Evolutionary conservation across 2,329 filamentous ascomycete species (phyloP).

Genomic region (Magnaporthiopsis poae): DNA sequence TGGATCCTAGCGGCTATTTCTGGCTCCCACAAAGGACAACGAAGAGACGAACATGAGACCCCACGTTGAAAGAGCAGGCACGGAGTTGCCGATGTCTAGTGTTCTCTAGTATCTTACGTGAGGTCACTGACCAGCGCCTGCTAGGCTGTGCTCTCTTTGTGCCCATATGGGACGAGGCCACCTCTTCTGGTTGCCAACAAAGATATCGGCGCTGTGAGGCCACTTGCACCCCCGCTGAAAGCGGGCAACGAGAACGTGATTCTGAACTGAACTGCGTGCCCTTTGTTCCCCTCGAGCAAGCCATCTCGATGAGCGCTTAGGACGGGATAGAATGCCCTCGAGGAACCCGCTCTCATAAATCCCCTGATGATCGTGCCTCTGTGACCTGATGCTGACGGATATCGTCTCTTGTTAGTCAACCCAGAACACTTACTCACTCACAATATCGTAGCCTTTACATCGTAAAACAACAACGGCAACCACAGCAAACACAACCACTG

Average conservation of each 20-base stretch:
- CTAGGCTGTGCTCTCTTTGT: neutral
- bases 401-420: neutral
- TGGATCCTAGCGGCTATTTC: neutral
- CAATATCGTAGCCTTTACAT: neutral
- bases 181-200: neutral
- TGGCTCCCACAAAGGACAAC: neutral
- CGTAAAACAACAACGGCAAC: neutral
- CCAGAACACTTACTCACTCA: neutral
- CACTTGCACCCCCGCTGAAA: neutral
- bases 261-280: neutral
- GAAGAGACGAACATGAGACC: neutral
- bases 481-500: conserved; percentile 12
- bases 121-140: neutral
- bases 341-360: neutral
- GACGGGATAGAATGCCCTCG: neutral
- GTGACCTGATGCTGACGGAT: neutral
- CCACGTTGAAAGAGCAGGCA: neutral
- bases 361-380: neutral
- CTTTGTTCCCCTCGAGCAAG: neutral
- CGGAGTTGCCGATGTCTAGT: neutral
- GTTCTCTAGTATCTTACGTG: neutral
- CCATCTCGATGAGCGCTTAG: neutral
- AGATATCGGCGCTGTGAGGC: neutral
- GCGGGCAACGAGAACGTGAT: neutral
- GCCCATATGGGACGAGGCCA: neutral